phyloP scores from a whole-genome alignment of 2,329 filamentous ascomycete genomes.

The Colletotrichum aenigma region DNA sequence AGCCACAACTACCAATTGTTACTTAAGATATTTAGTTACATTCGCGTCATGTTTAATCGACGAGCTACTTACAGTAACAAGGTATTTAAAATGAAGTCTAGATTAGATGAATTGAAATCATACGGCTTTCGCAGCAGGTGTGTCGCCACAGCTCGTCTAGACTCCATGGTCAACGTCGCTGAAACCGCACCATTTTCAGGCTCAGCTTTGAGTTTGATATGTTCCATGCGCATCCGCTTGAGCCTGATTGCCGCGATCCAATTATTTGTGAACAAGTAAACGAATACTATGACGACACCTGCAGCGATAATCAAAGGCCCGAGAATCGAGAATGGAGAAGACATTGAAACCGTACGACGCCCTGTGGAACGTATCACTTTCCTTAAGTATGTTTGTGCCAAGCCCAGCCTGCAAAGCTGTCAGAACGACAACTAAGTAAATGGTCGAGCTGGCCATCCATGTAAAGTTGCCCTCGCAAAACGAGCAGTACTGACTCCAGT shows the following conservation, averaged over 20 bases:
- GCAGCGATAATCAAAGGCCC: slow-evolving; percentile 33
- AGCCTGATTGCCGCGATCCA: neutral
- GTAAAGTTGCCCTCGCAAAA: slow-evolving; percentile 48
- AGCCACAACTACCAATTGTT: no score
- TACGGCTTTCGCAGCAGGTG: no score
- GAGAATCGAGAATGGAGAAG: slow-evolving; percentile 50
- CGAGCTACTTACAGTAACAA: no score
- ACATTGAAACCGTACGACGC: slow-evolving; percentile 51
- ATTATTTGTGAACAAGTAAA: neutral
- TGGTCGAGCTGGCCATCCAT: slow-evolving; percentile 40
- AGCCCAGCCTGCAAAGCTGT: slow-evolving; percentile 55
- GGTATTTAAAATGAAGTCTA: no score
- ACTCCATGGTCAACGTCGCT: no score
- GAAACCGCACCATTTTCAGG: no score
- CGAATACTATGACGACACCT: slow-evolving; percentile 19
- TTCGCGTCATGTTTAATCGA: no score
- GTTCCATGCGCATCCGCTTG: accelerated
- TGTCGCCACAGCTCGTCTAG: no score
- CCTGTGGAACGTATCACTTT: slow-evolving; percentile 40
- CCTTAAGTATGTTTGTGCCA: slow-evolving; percentile 26
- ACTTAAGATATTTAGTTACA: no score
- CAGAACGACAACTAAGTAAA: slow-evolving; percentile 48
- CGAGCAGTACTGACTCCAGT: slow-evolving; percentile 36
- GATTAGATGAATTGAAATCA: no score
- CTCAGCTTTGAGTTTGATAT: no score